Evolutionary conservation across 2,329 filamentous ascomycete species (phyloP).

Genomic region (Phialophora verrucosa): DNA sequence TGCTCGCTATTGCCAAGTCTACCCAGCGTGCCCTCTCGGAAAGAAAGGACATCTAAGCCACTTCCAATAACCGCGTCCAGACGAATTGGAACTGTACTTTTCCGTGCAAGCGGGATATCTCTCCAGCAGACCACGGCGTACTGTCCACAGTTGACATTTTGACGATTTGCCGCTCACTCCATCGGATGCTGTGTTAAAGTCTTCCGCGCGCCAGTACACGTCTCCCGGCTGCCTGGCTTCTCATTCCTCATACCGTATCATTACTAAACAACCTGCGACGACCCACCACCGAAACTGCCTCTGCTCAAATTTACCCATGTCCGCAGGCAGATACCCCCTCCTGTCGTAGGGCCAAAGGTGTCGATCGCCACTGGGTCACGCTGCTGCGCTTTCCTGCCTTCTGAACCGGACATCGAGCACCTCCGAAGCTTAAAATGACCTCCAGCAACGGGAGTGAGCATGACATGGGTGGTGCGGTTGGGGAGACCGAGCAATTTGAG

Average conservation of each 20-base stretch:
- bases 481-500: conserved; percentile 13
- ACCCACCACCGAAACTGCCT: neutral
- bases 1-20: neutral
- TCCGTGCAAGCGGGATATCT: neutral
- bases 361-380: neutral
- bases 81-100: neutral
- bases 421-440: conserved; percentile 8
- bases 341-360: neutral
- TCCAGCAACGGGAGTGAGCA: conserved; percentile 22
- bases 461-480: conserved; percentile 12
- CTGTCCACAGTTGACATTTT: neutral
- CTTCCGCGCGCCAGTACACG: neutral
- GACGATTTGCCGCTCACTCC: neutral
- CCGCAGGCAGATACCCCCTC: neutral
- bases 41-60: neutral
- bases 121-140: neutral
- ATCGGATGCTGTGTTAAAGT: neutral
- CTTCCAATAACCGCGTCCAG: neutral
- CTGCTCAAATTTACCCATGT: neutral
- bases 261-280: neutral
- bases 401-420: neutral
- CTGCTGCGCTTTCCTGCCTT: neutral
- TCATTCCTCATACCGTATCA: neutral
- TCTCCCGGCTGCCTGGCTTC: neutral
- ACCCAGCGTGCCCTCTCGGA: neutral